Evolutionary conservation across 2,329 filamentous ascomycete genomes (phyloP).

Genomic region (Hortaea sp.): DNA sequence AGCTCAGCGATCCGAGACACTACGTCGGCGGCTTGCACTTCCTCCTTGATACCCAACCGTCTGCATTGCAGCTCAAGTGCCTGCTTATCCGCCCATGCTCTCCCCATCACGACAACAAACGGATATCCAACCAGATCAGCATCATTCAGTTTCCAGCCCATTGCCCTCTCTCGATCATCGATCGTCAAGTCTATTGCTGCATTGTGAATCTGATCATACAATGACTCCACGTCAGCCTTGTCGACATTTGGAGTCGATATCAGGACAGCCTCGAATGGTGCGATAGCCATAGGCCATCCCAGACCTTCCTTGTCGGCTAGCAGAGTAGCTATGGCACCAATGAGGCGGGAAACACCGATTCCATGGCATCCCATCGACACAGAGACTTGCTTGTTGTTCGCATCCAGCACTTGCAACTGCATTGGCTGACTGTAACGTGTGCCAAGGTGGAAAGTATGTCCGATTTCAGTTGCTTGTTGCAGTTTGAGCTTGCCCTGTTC

Average conservation of each 20-base stretch:
- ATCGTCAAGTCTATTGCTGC: conserved; percentile 50
- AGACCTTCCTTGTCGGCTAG: conserved; percentile 63
- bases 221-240: conserved; percentile 14
- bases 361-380: conserved; percentile 96
- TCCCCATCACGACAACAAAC: conserved; percentile 68
- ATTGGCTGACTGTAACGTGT: conserved; percentile 77
- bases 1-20: conserved; percentile 4
- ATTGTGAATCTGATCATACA: conserved; percentile 47
- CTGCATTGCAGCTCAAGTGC: conserved; percentile 72
- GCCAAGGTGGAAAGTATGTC: conserved; percentile 90
- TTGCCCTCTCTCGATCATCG: conserved; percentile 56
- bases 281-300: conserved; percentile 79
- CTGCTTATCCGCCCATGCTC: conserved; percentile 47
- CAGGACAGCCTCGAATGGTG: conserved; percentile 70
- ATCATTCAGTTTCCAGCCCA: conserved; percentile 83
- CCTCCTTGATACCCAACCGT: conserved; percentile 51
- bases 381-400: conserved; percentile 35
- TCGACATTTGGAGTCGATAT: conserved; percentile 33
- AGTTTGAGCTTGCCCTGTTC: conserved; percentile 49
- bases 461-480: conserved; percentile 73
- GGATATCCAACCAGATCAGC: conserved; percentile 86
- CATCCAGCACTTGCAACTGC: conserved; percentile 46
- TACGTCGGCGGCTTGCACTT: conserved; percentile 23
- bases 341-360: conserved; percentile 82
- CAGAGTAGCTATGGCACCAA: conserved; percentile 74